Evolutionary conservation across 1,139 yeast species (phyloP), one percentile per base, ranked within the genome.

Genomic region (Sugiyamaella xylanicola): DNA sequence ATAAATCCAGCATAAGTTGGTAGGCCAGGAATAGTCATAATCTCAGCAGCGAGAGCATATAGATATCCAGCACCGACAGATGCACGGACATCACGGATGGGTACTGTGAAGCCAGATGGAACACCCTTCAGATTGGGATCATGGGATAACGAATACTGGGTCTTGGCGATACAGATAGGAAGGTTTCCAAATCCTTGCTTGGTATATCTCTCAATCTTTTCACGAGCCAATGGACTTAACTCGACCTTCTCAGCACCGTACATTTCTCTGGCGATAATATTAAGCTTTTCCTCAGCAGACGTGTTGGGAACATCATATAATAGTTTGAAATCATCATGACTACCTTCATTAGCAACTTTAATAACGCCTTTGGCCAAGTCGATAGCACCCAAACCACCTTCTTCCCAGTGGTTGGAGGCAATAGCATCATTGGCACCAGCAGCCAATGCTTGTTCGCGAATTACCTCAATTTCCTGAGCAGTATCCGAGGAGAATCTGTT

Each of bases 391-490:
- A 78, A 77, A 65, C 99, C 99, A 77, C 99, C 99, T 76, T 89
- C 89, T 74, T 88, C 97, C 98, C 98, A 93, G 75, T 93, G 99
- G 80, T 89, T 89, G 43, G 97, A 87, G 41, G 89, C 92, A 67
- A 93, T 87, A 29, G 98, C 98, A 69, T 89, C 97, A 59, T 77
- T 76, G 43, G 99, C 99, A 68, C 99, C 99, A n/a, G 96, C 96
- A 72, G 83, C 84, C 65, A 91, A 70, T 13, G 98, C 85, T 65
- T 86, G 95, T 71, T 87, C 86, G 66, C 83, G 87, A 67, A 93
- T 91, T 48, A 87, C 84, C 61, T 84, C 87, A 69, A 88, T 93
- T 75, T 93, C 99, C 56, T 80, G 83, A 56, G 79, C 87, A 57
- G 95, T 77, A 73, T 93, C 99, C 32, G 91, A 81, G 53, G 87